Evolutionary conservation across 129 eudicot species (phyloP).

Genomic region (Mikania micrantha): DNA sequence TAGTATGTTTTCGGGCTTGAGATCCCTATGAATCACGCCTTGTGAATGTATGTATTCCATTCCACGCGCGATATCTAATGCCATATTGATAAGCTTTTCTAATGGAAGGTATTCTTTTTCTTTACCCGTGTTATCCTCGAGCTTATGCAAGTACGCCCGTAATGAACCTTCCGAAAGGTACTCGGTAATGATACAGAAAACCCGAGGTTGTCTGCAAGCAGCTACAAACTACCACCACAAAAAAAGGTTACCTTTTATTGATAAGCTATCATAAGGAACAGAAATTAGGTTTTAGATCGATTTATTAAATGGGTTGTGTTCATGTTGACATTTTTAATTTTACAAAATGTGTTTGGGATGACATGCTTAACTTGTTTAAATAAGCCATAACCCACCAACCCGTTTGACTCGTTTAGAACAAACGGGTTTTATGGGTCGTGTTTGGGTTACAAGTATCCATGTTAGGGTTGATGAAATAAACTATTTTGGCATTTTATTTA

Average conservation of each 20-base stretch:
- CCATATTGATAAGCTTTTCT: slow-evolving; percentile 45
- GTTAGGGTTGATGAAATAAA: no score
- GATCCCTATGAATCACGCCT: slow-evolving; percentile 86
- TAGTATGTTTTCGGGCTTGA: slow-evolving; percentile 85
- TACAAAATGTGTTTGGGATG: no score
- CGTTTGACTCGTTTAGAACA: no score
- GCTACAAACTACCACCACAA: slow-evolving; percentile 55
- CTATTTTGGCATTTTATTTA: no score
- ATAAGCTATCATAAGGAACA: not conserved
- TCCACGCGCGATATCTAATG: slow-evolving; percentile 82
- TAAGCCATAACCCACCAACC: not conserved
- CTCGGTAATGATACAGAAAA: slow-evolving; percentile 76
- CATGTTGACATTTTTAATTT: not conserved
- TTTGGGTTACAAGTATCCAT: no score
- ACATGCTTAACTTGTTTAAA: not conserved
- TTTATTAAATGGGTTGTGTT: not conserved
- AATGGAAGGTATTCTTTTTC: slow-evolving; percentile 47
- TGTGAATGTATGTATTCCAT: slow-evolving; percentile 92
- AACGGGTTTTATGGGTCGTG: no score
- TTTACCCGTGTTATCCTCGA: slow-evolving; percentile 47
- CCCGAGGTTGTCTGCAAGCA: slow-evolving; percentile 73
- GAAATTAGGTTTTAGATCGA: not conserved
- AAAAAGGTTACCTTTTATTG: not conserved
- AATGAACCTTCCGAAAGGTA: slow-evolving; percentile 86
- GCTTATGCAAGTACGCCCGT: slow-evolving; percentile 84